Base-by-base conservation (phyloP, 1,139 yeast genomes). In the Debaryomyces coudertii region DNA sequence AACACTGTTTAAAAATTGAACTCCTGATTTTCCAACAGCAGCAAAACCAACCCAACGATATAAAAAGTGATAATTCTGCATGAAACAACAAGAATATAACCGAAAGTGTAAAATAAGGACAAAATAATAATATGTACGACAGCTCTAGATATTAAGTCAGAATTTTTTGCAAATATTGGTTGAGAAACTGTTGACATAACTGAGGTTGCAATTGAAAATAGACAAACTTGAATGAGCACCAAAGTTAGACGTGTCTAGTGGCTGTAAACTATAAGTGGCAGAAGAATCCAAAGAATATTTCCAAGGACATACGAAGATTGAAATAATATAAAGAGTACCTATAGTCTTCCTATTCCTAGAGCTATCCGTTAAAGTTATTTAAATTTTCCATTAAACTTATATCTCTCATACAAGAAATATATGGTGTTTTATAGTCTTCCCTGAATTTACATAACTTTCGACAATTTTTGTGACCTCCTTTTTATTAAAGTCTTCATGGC, bases 301-400 rank as follows among this genome's bases (percentile, higher is more conserved):
- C 62, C 74, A 69, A 6, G 77, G 63, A 45, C 70, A 58, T 8
- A 73, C 52, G 36, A 71, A 52, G 24, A 73, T 55, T 29, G 68
- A 65, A 7, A 35, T 28, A 8, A 46, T 46, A 28, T 47, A 50
- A 15, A 46, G 35, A 7, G 25, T 29, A 8, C 34, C 45, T 29
- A 50, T 9, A 15, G 14, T 12, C 9, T 29, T 29, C 4, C 33
- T 18, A 2, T 6, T 29, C 16, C 9, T 29, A 42, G 9, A 36
- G 25, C 16, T 27, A 44, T 16, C 55, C 53, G 18, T 44, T 44
- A 18, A 43, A 22, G 48, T 42, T 39, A n/a, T 56, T 58, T 20
- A 66, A 64, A 29, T 53, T 55, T 38, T 66, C 70, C 44, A 62
- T 61, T 40, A 65, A 53, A 23, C 58, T 46, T n/a, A 65, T 68